A percentile compares a stretch with the other conserved stretches of the same genome.
Evolutionary conservation across 139 green algal genomes (phyloP).

Genomic region (Chlorella sp.): DNA sequence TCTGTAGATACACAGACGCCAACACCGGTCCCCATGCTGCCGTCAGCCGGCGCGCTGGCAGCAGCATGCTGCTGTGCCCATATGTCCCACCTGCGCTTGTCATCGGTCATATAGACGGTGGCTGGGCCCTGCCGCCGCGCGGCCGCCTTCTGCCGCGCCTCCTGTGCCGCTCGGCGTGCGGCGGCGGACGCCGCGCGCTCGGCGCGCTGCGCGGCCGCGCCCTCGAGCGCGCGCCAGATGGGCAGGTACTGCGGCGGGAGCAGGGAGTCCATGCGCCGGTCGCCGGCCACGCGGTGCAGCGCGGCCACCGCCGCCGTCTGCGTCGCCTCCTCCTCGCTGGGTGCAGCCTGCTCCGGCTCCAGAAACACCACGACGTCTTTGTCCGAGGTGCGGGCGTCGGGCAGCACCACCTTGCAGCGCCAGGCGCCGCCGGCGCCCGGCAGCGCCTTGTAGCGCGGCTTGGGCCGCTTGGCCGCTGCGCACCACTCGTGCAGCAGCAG

Average conservation of each 20-base stretch:
- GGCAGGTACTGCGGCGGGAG: slow-evolving; percentile 57
- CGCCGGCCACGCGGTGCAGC: slow-evolving; percentile 65
- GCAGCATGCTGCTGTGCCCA: no score
- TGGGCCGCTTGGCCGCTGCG: slow-evolving; percentile 61
- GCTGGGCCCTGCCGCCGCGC: slow-evolving; percentile 31
- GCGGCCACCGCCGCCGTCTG: slow-evolving; percentile 72
- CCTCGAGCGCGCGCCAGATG: slow-evolving; percentile 54
- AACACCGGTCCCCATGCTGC: no score
- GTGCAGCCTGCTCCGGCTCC: slow-evolving; percentile 36
- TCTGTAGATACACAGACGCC: no score
- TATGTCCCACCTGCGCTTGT: slow-evolving; percentile 41
- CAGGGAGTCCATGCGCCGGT: slow-evolving; percentile 63
- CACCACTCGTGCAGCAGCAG: slow-evolving; percentile 81
- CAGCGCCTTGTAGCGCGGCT: slow-evolving; percentile 54
- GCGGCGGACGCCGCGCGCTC: no score
- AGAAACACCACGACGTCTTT: slow-evolving; percentile 80
- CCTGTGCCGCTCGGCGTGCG: background rate
- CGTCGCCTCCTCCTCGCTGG: slow-evolving; percentile 54
- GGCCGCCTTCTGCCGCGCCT: slow-evolving; percentile 29
- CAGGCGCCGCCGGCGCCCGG: slow-evolving; percentile 25
- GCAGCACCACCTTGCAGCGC: slow-evolving; percentile 71
- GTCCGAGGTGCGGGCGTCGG: slow-evolving; percentile 64
- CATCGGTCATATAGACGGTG: slow-evolving; percentile 52
- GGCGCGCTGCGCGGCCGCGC: no score
- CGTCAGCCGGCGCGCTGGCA: no score